Conservation (phyloP, 179 eudicot species). For the Actinidia arguta region DNA sequence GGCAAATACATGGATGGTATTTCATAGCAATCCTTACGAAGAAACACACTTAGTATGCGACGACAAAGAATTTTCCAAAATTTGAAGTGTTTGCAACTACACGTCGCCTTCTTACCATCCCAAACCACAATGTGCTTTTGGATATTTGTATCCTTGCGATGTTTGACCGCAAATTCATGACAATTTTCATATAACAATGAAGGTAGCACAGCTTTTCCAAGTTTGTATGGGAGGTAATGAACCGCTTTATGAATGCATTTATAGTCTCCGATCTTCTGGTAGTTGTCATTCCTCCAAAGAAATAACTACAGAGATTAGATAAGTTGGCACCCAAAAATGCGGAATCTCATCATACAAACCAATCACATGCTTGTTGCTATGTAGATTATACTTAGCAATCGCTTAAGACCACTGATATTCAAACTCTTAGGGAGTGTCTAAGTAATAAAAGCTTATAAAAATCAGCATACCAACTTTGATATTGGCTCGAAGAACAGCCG, state of each 20-base stretch:
- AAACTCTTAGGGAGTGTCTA: background rate
- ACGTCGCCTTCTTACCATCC: background rate
- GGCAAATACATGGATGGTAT: background rate
- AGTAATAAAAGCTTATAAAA: slow-evolving; percentile 8
- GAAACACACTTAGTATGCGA: background rate
- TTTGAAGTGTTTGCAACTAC: background rate
- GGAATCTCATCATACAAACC: background rate
- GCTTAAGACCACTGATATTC: background rate
- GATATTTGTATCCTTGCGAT: background rate
- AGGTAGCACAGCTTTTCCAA: too few species aligned
- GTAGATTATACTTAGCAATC: background rate
- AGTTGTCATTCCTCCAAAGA: background rate
- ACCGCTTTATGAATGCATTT: too few species aligned
- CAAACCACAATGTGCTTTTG: background rate
- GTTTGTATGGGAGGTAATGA: too few species aligned
- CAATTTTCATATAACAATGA: too few species aligned
- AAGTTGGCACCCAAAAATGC: background rate
- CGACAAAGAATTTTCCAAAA: background rate
- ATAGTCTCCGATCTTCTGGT: too few species aligned
- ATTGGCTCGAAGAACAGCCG: background rate
- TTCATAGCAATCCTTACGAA: background rate
- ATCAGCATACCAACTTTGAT: slow-evolving; percentile 9
- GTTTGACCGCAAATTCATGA: background rate
- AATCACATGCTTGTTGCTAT: background rate
- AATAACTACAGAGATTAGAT: background rate